phyloP scores from a whole-genome alignment of 169 alveolate genomes.

The Plasmodium inui region DNA sequence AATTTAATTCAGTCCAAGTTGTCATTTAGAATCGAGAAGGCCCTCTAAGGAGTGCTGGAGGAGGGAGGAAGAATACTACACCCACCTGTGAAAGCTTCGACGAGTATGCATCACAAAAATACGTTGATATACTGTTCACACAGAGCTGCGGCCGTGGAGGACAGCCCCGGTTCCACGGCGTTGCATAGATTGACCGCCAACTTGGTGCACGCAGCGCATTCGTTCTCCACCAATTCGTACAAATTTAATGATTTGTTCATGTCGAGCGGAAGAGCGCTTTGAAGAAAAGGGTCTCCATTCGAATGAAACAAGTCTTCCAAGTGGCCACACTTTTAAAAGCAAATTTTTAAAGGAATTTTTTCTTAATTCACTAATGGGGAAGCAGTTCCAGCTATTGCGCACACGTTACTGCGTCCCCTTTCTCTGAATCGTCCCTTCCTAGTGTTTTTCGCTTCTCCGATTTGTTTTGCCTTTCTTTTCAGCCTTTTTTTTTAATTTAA shows the following conservation, averaged over 20 bases:
- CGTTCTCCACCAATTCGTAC: neutral
- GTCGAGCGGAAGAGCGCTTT: neutral
- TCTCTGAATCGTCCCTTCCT: neutral
- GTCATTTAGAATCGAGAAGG: slow-evolving; percentile 17
- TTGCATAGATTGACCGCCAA: neutral
- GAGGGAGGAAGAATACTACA: neutral
- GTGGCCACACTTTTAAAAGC: neutral
- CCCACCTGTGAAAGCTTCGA: neutral
- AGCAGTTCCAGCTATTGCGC: neutral
- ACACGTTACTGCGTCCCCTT: neutral
- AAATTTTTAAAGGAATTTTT: neutral
- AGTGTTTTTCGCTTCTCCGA: neutral
- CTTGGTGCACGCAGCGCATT: neutral
- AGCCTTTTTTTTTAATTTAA: neutral
- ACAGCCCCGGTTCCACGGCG: neutral
- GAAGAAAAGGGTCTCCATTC: neutral
- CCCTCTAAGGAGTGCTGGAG: neutral
- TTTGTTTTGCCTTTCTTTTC: neutral
- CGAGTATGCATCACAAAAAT: neutral
- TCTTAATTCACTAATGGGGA: neutral
- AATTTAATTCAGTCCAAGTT: slow-evolving; percentile 56
- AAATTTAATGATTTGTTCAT: slow-evolving; percentile 1
- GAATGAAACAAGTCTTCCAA: neutral
- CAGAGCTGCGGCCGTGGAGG: neutral
- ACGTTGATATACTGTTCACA: neutral